Conservation (phyloP, 148 eudicot species). For the Euryodendron excelsum region DNA sequence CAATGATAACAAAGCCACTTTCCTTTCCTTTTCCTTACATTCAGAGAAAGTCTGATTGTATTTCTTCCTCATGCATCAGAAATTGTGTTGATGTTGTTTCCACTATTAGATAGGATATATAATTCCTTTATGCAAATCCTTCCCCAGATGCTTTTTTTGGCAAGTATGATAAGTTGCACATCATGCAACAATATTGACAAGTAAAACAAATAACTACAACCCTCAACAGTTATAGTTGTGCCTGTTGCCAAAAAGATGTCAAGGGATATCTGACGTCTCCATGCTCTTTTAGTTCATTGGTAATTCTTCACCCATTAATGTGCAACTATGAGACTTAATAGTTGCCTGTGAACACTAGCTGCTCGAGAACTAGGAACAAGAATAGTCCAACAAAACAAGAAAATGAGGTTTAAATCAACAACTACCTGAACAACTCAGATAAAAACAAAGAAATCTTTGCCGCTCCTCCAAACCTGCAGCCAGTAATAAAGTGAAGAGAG, state of each 20-base stretch:
- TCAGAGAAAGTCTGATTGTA: background rate
- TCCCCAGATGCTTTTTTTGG: background rate
- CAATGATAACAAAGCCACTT: background rate
- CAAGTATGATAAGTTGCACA: background rate
- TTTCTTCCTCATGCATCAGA: background rate
- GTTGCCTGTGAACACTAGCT: background rate
- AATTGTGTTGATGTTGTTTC: background rate
- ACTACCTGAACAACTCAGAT: slow-evolving; percentile 73
- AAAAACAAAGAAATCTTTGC: slow-evolving; percentile 50
- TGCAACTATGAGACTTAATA: background rate
- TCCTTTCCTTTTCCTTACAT: background rate
- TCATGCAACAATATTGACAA: background rate
- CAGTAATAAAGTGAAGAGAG: slow-evolving; percentile 7
- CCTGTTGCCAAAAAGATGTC: background rate
- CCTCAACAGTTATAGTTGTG: background rate
- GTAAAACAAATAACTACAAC: background rate
- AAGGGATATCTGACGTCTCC: background rate
- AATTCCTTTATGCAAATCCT: background rate
- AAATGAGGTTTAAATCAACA: background rate
- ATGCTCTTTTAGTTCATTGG: background rate
- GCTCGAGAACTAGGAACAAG: background rate
- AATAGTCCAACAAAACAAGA: background rate
- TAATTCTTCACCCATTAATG: background rate
- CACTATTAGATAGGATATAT: background rate
- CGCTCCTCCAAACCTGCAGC: slow-evolving; percentile 74